Base-by-base conservation (phyloP, 352 stramenopile species). In the Phytopythium aichiense region DNA sequence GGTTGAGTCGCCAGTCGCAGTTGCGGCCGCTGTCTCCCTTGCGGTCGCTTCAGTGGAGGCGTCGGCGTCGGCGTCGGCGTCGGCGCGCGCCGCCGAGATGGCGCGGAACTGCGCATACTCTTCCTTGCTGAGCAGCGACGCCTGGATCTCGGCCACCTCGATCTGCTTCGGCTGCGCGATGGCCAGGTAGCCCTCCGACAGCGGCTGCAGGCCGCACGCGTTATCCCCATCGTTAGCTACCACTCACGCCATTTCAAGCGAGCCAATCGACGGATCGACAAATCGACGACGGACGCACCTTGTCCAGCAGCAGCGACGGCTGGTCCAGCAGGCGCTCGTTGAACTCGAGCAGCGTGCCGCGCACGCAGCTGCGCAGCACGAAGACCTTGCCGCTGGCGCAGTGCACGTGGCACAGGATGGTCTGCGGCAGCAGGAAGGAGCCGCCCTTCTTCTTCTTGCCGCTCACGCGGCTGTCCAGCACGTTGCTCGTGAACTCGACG, bases 371-470 rank as follows among this genome's bases (percentile, higher is more conserved):
- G 63, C 82, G 83, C 33, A 95, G 71, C 16, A 69, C 79, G 61
- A 83, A 95, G 20, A 73, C 68, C 7, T 55, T 58, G 33, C 83
- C 87, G 55, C 74, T 91, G 35, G 79, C 73, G 68, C 81, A 90
- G 64, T 77, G 81, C 45, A 95, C 61, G 59, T 83, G 72, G 60
- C 77, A 87, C 6, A 95, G 53, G 40, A 87, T 78, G 16, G 81
- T 89, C 37, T 87, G 67, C 15, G 84, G 81, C 53, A 85, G 62
- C 58, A 93, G 64, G 53, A 91, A 95, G 38, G 77, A 73, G 6
- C 87, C 87, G 52, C 87, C 87, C 42, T 91, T 92, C 68, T 95
- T 95, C 74, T 95, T 95, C 82, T 95, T 95, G 56, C 87, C 87
- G 15, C 67, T 82, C 58, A 95, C 87, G 30, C 74, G 78, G 69